Base-by-base conservation (phyloP, 306 rosid species). In the Dryas drummondii region DNA sequence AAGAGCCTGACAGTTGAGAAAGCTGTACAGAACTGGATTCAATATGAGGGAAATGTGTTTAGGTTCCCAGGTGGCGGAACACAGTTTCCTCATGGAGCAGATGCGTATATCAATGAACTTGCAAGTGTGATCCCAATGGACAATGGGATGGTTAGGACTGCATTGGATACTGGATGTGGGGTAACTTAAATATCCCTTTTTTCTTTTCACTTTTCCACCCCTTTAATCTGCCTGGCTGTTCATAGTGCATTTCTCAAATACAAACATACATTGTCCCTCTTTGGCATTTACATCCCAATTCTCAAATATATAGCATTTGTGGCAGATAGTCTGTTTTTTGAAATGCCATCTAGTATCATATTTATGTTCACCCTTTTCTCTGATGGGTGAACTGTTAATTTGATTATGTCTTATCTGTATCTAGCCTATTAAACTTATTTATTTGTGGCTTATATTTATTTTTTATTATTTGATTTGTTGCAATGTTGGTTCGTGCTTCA, bases 11-110 rank as follows among this genome's bases (percentile, higher is more conserved):
- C 96, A 17, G 91, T 91, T 63, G 97, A 89, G 85, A 91, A 91
- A 87, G 97, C 97, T 75, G 88, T 87, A 59, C 96, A 92, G 81
- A 92, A 92, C 77, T 92, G 97, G 97, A 88, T 90, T 79, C 96
- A 88, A 64, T 90, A 86, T 53, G 97, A 90, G 82, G 97, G 97
- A 61, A 87, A 83, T 78, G 91, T 92, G 72, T 90, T 92, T 78
- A 88, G 87, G 85, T 92, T 92, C 73, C 96, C 97, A 0, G 91
- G 96, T 79, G 96, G 97, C 49, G 96, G 97, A 72, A 89, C 97
- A 1, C 97, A 90, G 80, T 90, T 92, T 86, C 96, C 96, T 55
- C 82, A 82, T 4, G 97, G 97, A 62, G 96, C 97, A 52, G 96
- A 92, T 85, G 89, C 90, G 44, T 92, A 92, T 77, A 89, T 92